phyloP scores from a whole-genome alignment of 1,284 basidiomycete species.

The Heterobasidion parviporum region DNA sequence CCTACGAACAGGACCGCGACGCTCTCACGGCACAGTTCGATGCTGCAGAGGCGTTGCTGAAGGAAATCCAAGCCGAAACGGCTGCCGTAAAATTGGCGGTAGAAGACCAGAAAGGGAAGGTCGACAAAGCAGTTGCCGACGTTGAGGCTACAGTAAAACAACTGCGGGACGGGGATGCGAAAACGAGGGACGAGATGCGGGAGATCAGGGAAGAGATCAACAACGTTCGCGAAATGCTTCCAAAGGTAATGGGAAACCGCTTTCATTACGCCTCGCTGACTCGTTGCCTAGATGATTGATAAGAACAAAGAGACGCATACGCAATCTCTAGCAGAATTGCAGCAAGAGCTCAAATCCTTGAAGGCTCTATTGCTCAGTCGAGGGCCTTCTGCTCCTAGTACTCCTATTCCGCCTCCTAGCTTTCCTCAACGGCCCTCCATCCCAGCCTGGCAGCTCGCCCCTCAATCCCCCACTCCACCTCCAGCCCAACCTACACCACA shows the following conservation, averaged over 20 bases:
- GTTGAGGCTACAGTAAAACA: conserved; percentile 75
- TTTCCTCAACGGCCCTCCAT: conserved; percentile 63
- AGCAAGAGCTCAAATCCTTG: conserved; percentile 91
- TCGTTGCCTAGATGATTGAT: conserved; percentile 72
- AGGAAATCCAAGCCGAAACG: conserved; percentile 77
- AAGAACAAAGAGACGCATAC: conserved; percentile 83
- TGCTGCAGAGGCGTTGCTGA: conserved; percentile 77
- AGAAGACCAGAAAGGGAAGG: conserved; percentile 75
- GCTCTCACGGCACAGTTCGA: conserved; percentile 89
- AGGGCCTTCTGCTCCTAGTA: conserved; percentile 42
- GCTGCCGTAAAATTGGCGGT: conserved; percentile 67
- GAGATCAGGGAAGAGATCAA: conserved; percentile 90
- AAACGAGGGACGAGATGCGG: conserved; percentile 84
- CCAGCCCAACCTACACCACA: conserved; percentile 10
- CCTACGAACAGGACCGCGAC: conserved; percentile 86
- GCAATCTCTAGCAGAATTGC: conserved; percentile 76
- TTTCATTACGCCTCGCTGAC: conserved; percentile 4
- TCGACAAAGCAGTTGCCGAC: conserved; percentile 72
- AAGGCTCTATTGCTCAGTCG: conserved; percentile 88
- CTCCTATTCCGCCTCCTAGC: conserved; percentile 39
- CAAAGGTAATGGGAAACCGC: conserved; percentile 53
- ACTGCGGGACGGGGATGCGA: conserved; percentile 72
- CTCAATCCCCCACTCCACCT: conserved; percentile 15
- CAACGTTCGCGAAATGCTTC: conserved; percentile 84
- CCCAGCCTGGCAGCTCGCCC: conserved; percentile 81